Base-by-base conservation (phyloP, 2,329 filamentous ascomycete genomes). In the Hymenoscyphus repandus region DNA sequence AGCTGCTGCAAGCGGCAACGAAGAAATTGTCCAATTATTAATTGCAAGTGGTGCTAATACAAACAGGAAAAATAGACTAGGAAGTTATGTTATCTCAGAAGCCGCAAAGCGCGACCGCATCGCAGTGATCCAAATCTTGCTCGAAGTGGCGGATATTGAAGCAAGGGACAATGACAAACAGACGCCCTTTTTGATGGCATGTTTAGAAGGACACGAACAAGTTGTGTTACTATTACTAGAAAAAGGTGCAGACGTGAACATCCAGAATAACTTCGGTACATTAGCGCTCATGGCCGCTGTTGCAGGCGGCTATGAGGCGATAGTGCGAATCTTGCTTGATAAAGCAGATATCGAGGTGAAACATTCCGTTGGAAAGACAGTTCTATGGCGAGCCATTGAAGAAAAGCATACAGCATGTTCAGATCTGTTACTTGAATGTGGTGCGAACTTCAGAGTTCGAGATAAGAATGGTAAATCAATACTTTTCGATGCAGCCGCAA, bases 311-410 rank as follows among this genome's bases (percentile, higher is more conserved):
- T 27, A 18, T 6, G 17, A 13, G 17, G n/a, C 32, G 20, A 11
- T 18, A 6, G n/a, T 22, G 12, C 9, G 34, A 15, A n/a, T 45
- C 34, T 17, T 36, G 32, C 18, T 45, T 33, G 31, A 45, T 10
- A 17, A 30, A 33, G 43, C 15, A 10, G 31, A 33, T 64, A 68
- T 0, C n/a, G 47, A 50, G 31, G 41, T 40, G n/a, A 31, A 31
- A 6, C 34, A 45, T 12, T 17, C 27, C 18, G 22, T 20, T 13
- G 34, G 30, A 32, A 15, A n/a, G 17, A 45, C 43, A 12, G 30
- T 30, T 22, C 32, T 45, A 13, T 5, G 31, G 15, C 30, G 27
- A 33, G 31, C 43, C 13, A 15, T 40, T 18, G 12, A 17, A 9
- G 13, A 18, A 3, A 13, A 31, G 31, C n/a, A 47, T 12, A 20